phyloP scores from a whole-genome alignment of 768 basidiomycete species.

The Trametes gibbosa region DNA sequence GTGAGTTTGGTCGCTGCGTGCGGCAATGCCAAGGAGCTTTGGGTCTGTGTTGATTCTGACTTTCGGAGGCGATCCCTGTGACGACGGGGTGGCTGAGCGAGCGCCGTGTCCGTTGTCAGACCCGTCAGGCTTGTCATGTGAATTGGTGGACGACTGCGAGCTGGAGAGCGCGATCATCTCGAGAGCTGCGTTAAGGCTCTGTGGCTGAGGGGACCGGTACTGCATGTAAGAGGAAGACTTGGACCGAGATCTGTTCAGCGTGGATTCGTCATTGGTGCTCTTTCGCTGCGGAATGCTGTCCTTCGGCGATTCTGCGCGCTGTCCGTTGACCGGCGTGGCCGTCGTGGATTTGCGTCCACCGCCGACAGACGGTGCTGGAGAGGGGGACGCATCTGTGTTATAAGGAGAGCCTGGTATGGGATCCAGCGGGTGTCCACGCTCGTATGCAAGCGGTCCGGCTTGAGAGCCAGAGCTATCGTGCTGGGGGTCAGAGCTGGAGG shows the following conservation, averaged over 20 bases:
- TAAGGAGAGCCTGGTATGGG: slow-evolving; percentile 56
- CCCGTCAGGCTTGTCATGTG: not conserved
- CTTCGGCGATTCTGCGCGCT: slow-evolving; percentile 10
- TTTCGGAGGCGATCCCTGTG: slow-evolving; percentile 12
- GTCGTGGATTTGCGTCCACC: slow-evolving; percentile 42
- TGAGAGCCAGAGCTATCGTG: slow-evolving; percentile 13
- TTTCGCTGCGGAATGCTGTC: slow-evolving; percentile 30
- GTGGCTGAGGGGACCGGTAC: slow-evolving; percentile 55
- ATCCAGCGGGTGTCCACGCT: slow-evolving; percentile 30
- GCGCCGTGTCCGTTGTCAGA: slow-evolving; percentile 14
- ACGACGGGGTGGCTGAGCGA: slow-evolving; percentile 11
- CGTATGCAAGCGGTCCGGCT: slow-evolving; percentile 24
- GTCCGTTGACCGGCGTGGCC: slow-evolving; percentile 32
- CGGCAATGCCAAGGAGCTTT: slow-evolving; percentile 6
- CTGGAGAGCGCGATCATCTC: slow-evolving; percentile 51
- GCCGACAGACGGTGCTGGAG: slow-evolving; percentile 37
- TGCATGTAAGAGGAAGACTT: slow-evolving; percentile 59
- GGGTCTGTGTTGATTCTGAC: slow-evolving; percentile 21
- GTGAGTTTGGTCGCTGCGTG: slow-evolving; percentile 3
- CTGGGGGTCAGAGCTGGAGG: slow-evolving; percentile 16
- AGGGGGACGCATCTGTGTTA: slow-evolving; percentile 55
- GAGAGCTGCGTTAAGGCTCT: slow-evolving; percentile 70
- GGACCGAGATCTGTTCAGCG: slow-evolving; percentile 37
- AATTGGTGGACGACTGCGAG: slow-evolving; percentile 14
- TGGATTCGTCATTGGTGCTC: slow-evolving; percentile 16